Percentiles rank a stretch among this genome's conserved stretches.
Evolutionary conservation across 1,284 basidiomycete species (phyloP).

Genomic region (Cutaneotrichosporon cutaneum): DNA sequence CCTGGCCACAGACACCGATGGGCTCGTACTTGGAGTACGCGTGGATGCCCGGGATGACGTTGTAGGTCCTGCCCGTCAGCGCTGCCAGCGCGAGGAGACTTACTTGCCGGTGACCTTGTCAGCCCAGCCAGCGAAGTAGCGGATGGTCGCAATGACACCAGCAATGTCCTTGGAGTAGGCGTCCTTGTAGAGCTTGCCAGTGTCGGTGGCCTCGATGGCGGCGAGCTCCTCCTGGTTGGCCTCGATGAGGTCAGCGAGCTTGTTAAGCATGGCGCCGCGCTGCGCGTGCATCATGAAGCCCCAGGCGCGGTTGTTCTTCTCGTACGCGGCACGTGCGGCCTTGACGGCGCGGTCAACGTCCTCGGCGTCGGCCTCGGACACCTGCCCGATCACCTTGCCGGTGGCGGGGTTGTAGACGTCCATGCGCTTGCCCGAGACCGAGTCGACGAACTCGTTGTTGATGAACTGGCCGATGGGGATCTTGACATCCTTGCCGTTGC

Average conservation of each 20-base stretch:
- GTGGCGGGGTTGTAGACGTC: constrained; percentile 57
- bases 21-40: constrained; percentile 90
- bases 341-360: constrained; percentile 81
- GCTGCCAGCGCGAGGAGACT: neutral
- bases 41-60: constrained; percentile 43
- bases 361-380: constrained; percentile 48
- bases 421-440: constrained; percentile 32
- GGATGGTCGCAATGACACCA: constrained; percentile 72
- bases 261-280: constrained; percentile 71
- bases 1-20: constrained; percentile 80
- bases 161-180: constrained; percentile 78
- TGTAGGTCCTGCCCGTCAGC: constrained; percentile 19
- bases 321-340: constrained; percentile 76
- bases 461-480: constrained; percentile 29
- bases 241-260: constrained; percentile 88
- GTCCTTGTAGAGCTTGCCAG: constrained; percentile 76
- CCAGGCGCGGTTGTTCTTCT: constrained; percentile 74
- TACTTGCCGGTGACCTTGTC: constrained; percentile 76
- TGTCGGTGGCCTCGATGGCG: constrained; percentile 73
- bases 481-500: constrained; percentile 23
- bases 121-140: constrained; percentile 56
- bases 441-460: constrained; percentile 41
- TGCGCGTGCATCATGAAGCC: constrained; percentile 55
- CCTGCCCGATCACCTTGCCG: constrained; percentile 52
- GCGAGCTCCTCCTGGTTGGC: constrained; percentile 66